Conservation (phyloP, 2,329 filamentous ascomycete species). For the Coleophoma eucalyptorum region DNA sequence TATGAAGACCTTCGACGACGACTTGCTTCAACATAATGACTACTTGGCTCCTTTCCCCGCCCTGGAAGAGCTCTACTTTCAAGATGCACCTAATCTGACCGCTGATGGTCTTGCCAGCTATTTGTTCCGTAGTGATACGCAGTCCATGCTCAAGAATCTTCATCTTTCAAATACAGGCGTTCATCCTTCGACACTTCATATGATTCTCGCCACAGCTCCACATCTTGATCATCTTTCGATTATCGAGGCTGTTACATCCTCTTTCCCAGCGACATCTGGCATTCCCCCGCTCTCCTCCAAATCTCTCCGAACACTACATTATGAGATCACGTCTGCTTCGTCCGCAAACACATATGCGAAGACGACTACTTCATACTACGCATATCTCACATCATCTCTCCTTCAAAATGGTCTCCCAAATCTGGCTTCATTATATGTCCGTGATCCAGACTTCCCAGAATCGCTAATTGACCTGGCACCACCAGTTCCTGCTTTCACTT, state of each 20-base stretch:
- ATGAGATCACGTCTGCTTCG: constrained; percentile 68
- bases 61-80: constrained; percentile 69
- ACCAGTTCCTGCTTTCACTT: constrained; percentile 50
- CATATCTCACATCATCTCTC: constrained; percentile 80
- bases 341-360: constrained; percentile 52
- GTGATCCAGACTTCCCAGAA: constrained; percentile 79
- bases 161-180: constrained; percentile 72
- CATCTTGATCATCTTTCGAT: constrained; percentile 45
- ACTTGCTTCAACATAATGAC: constrained; percentile 64
- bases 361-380: constrained; percentile 66
- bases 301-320: constrained; percentile 71
- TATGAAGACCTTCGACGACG: constrained; percentile 68
- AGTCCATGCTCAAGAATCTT: constrained; percentile 60
- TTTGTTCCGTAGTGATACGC: constrained; percentile 57
- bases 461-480: constrained; percentile 66
- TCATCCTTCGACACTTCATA: constrained; percentile 38
- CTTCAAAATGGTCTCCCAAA: constrained; percentile 71
- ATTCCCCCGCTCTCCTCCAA: constrained; percentile 64
- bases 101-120: constrained; percentile 66
- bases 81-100: constrained; percentile 69
- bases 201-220: constrained; percentile 36
- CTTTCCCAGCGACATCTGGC: constrained; percentile 48
- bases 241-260: constrained; percentile 48
- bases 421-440: constrained; percentile 77
- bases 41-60: constrained; percentile 70